Evolutionary conservation across 2,329 filamentous ascomycete genomes (phyloP), one percentile per base, ranked within the genome.

Genomic region (Ophiostoma fasciatum): DNA sequence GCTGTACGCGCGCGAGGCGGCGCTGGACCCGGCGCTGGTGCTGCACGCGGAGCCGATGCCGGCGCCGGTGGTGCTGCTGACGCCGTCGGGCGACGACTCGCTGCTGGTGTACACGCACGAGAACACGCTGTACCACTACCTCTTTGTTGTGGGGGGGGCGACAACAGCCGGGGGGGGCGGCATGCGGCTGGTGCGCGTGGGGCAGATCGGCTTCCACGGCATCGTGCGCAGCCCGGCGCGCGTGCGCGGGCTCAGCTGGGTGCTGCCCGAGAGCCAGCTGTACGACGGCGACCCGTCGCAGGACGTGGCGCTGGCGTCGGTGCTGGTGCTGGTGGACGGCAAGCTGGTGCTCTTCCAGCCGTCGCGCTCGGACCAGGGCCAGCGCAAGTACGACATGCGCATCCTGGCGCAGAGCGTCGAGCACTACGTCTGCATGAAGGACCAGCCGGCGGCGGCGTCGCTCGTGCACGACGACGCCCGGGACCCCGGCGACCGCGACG

Each of bases 351-450:
- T 96, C 26, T 67, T 98, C 33, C 84, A 92, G 45, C 88, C 90
- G 2, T 87, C 84, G 1, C 64, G 83, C 5, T 87, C 82, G 35
- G 81, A 82, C 33, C 73, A 80, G 29, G 82, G 82, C 5, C 80
- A 85, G 47, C 66, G 94, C 35, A 96, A 94, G 60, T 98, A 98
- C 51, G 88, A 96, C 51, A 98, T 98, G 90, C 80, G 87, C 9
- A 80, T 96, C 40, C 80, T 98, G 51, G 85, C 87, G 11, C 84
- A 94, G 49, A 92, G 93, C 49, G 85, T 96, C 28, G 90, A 98
- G 54, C 96, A 90, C 49, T 94, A 94, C 53, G 78, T 79, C 36
- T 74, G 90, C 48, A 92, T 92, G 74, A 77, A 87, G 44, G 90
- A 98, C 51, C 82, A 92, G 49, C 74, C 74, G 7, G 57, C 61